Conservation (phyloP, 495 filamentous ascomycete genomes). For the Chaetomium cochliodes region DNA sequence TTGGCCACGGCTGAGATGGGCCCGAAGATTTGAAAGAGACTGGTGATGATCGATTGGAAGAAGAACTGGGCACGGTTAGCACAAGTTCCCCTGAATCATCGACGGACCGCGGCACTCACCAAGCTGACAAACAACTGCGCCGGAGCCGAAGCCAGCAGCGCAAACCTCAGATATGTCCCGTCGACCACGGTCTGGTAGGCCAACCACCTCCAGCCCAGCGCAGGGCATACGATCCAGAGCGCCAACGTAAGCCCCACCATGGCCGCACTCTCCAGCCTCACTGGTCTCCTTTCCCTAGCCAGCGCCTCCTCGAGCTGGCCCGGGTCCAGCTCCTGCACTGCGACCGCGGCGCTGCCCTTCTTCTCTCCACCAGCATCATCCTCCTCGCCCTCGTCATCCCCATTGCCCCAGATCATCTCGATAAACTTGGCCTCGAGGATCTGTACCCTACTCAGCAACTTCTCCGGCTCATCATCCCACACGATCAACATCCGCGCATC, state of each 20-base stretch:
- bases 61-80: conserved; percentile 73
- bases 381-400: conserved; percentile 53
- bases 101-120: conserved; percentile 39
- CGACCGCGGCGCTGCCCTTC: conserved; percentile 40
- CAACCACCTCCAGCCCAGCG: conserved; percentile 54
- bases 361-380: conserved; percentile 49
- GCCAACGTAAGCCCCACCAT: conserved; percentile 60
- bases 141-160: conserved; percentile 61
- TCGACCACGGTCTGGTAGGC: conserved; percentile 67
- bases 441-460: conserved; percentile 52
- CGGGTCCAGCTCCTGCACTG: conserved; percentile 57
- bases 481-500: conserved; percentile 65
- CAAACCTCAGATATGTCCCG: conserved; percentile 58
- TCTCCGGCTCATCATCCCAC: conserved; percentile 73
- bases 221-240: conserved; percentile 54
- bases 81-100: conserved; percentile 22
- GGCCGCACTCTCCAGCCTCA: conserved; percentile 63
- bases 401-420: conserved; percentile 53
- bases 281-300: conserved; percentile 62
- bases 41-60: conserved; percentile 76
- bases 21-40: conserved; percentile 69
- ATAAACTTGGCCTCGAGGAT: conserved; percentile 62
- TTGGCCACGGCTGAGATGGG: conserved; percentile 65
- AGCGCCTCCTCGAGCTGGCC: conserved; percentile 35
- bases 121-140: conserved; percentile 58